Base-by-base conservation (phyloP, 202 grass and related monocot species). In the Setaria viridis region DNA sequence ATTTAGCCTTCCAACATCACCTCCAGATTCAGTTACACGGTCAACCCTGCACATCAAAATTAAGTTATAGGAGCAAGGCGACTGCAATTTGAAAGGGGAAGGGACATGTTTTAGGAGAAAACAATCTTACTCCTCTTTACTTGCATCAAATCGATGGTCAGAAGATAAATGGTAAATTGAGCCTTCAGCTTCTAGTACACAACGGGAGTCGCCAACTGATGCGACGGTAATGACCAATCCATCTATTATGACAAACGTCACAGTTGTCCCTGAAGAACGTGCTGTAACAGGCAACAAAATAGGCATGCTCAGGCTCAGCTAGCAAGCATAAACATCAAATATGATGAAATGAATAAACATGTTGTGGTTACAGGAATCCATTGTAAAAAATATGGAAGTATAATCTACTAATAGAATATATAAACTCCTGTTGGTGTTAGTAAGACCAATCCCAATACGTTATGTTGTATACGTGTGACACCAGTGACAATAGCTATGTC, bases 231-330 rank as follows among this genome's bases (percentile, higher is more conserved):
- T 65, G 60, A 95, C 63, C 76, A 88, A 80, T 72, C 86, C 96
- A 78, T 99, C 96, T 92, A 99, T 92, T 85, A 99, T 96, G 50
- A 93, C 96, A 91, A 99, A 96, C 29, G 96, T 91, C 55, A 99
- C 96, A 14, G 96, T 99, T 87, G 93, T 96, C 71, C 96, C 96
- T 33, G 96, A 98, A 70, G 91, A 86, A 39, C 85, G 91, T 33
- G 85, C 96, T 98, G 86, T 69, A 89, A 88, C 7, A 4, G 76
- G 76, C 47, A 78, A 71, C 16, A 32, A 54, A 54, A 82, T n/a
- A 43, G 16, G 29, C 6, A 76, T 37, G 17, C 53, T 58, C 47
- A 85, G 66, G 49, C 34, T 84, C 74, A 74, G 19, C 3, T 72
- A 48, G 11, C 10, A 56, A 72, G 47, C 19, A 72, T 20, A 62